Evolutionary conservation across 208 protist species (phyloP).

Genomic region (Trypanosoma caninum): DNA sequence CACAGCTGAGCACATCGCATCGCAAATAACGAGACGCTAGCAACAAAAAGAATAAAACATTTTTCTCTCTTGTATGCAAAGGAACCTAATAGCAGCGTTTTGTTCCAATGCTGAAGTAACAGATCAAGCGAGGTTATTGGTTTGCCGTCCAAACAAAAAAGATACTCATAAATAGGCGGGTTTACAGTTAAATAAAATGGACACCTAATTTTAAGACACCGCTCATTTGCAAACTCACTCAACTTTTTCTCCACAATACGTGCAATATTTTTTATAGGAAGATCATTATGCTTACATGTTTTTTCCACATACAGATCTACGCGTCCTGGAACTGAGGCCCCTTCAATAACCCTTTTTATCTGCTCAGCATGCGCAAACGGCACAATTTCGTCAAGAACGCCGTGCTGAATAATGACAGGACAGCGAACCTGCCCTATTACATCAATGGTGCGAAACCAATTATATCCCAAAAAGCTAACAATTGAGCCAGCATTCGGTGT

Average conservation of each 20-base stretch:
- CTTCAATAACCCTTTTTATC: conserved; percentile 47
- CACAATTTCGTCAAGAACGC: conserved; percentile 66
- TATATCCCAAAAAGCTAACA: conserved; percentile 68
- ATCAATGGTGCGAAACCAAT: conserved; percentile 82
- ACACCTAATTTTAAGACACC: conserved; percentile 29
- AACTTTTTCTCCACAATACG: conserved; percentile 52
- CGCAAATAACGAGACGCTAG: conserved; percentile 56
- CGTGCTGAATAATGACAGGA: conserved; percentile 85
- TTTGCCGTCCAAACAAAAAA: conserved; percentile 39
- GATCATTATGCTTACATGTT: conserved; percentile 75
- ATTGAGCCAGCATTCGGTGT: conserved; percentile 55
- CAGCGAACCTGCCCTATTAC: conserved; percentile 66
- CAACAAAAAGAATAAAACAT: conserved; percentile 48
- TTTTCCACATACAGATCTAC: conserved; percentile 64
- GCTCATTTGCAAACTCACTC: conserved; percentile 25
- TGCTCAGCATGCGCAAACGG: conserved; percentile 61
- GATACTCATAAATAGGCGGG: conserved; percentile 46
- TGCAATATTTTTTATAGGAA: conserved; percentile 36
- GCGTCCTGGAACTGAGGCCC: conserved; percentile 37
- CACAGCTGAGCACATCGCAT: conserved; percentile 53
- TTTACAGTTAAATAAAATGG: conserved; percentile 34
- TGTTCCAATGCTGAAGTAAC: conserved; percentile 31
- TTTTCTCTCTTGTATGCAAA: conserved; percentile 40
- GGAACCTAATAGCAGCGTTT: conserved; percentile 24
- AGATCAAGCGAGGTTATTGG: conserved; percentile 22